Evolutionary conservation across 306 rosid species (phyloP).

Genomic region (Purshia tridentata): DNA sequence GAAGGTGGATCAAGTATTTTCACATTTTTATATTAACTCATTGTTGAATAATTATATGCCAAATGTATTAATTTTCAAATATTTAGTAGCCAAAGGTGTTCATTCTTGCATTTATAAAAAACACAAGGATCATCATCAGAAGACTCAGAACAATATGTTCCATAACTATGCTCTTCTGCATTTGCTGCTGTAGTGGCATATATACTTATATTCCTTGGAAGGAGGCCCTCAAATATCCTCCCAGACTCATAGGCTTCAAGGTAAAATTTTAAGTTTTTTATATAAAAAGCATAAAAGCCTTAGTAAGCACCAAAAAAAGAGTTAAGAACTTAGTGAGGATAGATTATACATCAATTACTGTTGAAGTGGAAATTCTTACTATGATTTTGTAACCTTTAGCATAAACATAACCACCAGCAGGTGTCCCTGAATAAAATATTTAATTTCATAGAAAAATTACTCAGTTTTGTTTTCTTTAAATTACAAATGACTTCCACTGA

Average conservation of each 20-base stretch:
- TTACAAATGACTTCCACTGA: not conserved
- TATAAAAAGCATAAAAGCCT: too few species aligned
- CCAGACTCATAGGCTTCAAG: constrained; percentile 66
- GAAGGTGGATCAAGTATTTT: not conserved
- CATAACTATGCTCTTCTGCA: constrained; percentile 38
- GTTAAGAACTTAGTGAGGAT: too few species aligned
- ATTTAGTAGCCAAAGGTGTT: too few species aligned
- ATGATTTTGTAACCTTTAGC: constrained; percentile 38
- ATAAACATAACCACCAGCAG: too few species aligned
- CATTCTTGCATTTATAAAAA: too few species aligned
- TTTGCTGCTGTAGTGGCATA: constrained; percentile 58
- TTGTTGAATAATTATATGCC: too few species aligned
- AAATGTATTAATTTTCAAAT: too few species aligned
- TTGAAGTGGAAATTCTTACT: constrained; percentile 17
- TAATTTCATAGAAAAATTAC: not conserved
- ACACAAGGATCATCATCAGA: too few species aligned
- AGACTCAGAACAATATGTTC: constrained; percentile 45
- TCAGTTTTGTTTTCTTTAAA: not conserved
- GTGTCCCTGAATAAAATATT: not conserved
- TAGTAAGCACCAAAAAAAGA: too few species aligned
- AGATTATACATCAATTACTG: too few species aligned
- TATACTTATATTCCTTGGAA: constrained; percentile 41
- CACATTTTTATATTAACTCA: too few species aligned
- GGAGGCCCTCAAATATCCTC: constrained; percentile 63
- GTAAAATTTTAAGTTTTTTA: constrained; percentile 21